Percentiles rank a stretch among this genome's conserved stretches.
Conservation (phyloP, 202 grass and related monocot genomes). For the Hordeum pubiflorum region DNA sequence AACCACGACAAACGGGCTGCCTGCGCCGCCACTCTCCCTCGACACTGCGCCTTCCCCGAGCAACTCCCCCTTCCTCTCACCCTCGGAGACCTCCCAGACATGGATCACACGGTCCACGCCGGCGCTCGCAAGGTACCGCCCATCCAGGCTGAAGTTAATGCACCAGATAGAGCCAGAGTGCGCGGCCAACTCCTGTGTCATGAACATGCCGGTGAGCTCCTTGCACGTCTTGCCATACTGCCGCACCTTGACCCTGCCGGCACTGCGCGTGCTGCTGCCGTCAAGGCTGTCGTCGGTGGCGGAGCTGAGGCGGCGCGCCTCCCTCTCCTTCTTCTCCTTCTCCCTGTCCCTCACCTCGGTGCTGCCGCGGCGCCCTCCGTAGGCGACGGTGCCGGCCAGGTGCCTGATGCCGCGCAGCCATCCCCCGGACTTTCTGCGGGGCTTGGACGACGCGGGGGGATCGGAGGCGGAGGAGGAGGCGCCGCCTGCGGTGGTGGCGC, state of each 20-base stretch:
- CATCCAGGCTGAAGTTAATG: conserved; percentile 83
- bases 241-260: conserved; percentile 68
- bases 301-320: conserved; percentile 68
- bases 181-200: conserved; percentile 68
- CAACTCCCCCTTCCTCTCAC: conserved; percentile 45
- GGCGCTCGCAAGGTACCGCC: conserved; percentile 75
- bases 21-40: conserved; percentile 37
- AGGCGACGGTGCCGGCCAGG: conserved; percentile 61
- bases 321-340: conserved; percentile 50
- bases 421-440: conserved; percentile 46
- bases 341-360: conserved; percentile 39
- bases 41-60: conserved; percentile 19
- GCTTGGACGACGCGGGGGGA: conserved; percentile 24
- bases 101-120: conserved; percentile 84
- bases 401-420: conserved; percentile 75
- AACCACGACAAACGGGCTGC: conserved; percentile 40
- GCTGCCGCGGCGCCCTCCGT: conserved; percentile 26
- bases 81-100: conserved; percentile 70
- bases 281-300: conserved; percentile 80
- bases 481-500: conserved; percentile 24
- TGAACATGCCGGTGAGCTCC: conserved; percentile 88
- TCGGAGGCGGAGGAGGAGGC: conserved; percentile 28
- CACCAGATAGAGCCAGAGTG: conserved; percentile 82
- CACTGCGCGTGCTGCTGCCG: conserved; percentile 27
- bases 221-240: conserved; percentile 89